Evolutionary conservation across 192 early-diverging fungal species (phyloP), one percentile per base, ranked within the genome.

Genomic region (Coemansia sp.): DNA sequence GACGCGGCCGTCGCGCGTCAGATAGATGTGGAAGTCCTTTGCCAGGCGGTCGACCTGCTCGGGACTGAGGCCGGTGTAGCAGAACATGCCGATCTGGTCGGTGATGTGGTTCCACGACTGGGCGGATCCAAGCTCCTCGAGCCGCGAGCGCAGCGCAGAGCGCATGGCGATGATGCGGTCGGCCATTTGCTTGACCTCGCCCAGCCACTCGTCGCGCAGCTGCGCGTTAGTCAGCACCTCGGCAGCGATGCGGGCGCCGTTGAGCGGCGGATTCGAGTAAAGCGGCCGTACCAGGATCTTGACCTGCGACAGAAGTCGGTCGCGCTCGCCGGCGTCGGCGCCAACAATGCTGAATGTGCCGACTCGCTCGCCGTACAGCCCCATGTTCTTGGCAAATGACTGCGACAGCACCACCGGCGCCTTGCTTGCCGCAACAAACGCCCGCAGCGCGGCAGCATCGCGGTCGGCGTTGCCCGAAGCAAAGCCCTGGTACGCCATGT

Each of bases 401-500:
- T 99, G 97, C 19, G 95, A 83, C 49, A 97, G 83, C 22, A 92
- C 82, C 22, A 98, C 79, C 19, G 82, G 85, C 17, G 82, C 59
- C 77, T 90, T 86, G 19, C 90, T 93, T 20, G 82, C 82, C 23
- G 71, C 82, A n/a, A 95, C 91, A 82, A 99, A 99, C 71, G 91
- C 85, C 63, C 97, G 93, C 64, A 98, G 76, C 53, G 96, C 95
- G 65, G 90, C 92, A 9, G 97, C 95, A 78, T 99, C 97, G 63
- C 85, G 84, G 81, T 86, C 82, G 45, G 88, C 87, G 76, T 90
- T 84, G 62, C 97, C 97, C 8, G 95, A 96, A 17, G 97, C 97
- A 72, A 99, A 99, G 38, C 97, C 97, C 86, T 98, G 96, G 87
- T 99, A 99, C 23, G 97, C 97, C 92, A 95, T 95, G 77, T 99